A percentile compares a stretch with the other conserved stretches of the same genome.
Evolutionary conservation across 2,329 filamentous ascomycete genomes (phyloP).

Genomic region (Sporothrix inflata): DNA sequence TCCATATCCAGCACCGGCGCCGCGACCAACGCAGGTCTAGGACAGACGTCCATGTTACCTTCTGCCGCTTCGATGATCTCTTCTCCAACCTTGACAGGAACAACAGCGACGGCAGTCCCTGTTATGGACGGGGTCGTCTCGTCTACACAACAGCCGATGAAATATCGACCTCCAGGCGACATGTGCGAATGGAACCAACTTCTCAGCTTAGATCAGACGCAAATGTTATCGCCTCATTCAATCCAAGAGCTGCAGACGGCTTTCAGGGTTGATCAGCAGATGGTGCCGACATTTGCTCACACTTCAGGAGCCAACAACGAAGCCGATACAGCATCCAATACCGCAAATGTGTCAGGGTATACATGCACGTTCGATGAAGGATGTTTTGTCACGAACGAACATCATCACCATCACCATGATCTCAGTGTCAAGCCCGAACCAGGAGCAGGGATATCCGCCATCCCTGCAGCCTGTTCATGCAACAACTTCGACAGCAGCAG

Average conservation of each 20-base stretch:
- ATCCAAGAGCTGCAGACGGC: not conserved
- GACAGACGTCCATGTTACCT: not conserved
- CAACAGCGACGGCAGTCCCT: not conserved
- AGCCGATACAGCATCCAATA: not conserved
- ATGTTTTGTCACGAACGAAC: slow-evolving; percentile 11
- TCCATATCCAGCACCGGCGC: not conserved
- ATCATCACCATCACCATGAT: slow-evolving; percentile 25
- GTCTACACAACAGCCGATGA: not conserved
- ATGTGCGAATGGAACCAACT: slow-evolving; percentile 23
- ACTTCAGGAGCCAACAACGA: not conserved
- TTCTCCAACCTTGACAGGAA: not conserved
- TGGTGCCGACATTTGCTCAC: slow-evolving; percentile 4
- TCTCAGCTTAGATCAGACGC: not conserved
- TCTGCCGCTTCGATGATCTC: not conserved
- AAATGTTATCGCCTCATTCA: not conserved
- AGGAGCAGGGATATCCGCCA: not conserved
- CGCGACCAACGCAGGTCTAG: not conserved
- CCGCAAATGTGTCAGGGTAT: not conserved
- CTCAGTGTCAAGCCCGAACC: not conserved
- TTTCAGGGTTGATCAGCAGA: not conserved
- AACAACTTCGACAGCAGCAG: not conserved
- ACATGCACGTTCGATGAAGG: slow-evolving; percentile 7
- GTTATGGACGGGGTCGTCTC: not conserved
- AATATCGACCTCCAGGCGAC: not conserved
- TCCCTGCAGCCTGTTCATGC: slow-evolving; percentile 16